Evolutionary conservation across 176 grass and related monocot species (phyloP).

Genomic region (Dactylis glomerata): DNA sequence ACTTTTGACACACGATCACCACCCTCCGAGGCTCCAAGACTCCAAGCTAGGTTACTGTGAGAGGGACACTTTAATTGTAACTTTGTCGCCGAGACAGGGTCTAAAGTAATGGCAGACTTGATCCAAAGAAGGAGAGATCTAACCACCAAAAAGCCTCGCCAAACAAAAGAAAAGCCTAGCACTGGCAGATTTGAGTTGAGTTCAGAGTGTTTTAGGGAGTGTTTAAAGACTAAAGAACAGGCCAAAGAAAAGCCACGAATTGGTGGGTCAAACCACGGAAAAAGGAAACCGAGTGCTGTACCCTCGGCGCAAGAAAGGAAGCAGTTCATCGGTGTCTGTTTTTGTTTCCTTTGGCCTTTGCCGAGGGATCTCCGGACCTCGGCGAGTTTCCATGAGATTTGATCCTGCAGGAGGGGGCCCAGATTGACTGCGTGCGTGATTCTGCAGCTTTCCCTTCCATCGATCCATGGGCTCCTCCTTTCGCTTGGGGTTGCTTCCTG

Average conservation of each 20-base stretch:
- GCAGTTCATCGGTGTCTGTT: conserved; percentile 20
- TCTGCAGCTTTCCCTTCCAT: conserved; percentile 13
- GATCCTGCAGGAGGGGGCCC: neutral
- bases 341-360: conserved; percentile 20
- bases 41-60: too few species aligned
- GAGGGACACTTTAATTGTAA: neutral
- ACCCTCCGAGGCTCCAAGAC: neutral
- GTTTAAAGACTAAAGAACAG: neutral
- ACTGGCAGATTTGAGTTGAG: neutral
- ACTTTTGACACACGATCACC: conserved; percentile 9
- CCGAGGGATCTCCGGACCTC: neutral
- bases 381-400: conserved; percentile 28
- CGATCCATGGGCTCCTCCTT: neutral
- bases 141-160: neutral
- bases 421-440: conserved; percentile 24
- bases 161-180: neutral
- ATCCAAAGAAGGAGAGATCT: neutral
- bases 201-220: neutral
- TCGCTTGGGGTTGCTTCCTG: neutral
- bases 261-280: conserved; percentile 29
- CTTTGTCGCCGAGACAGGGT: neutral
- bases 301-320: conserved; percentile 7
- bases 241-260: neutral
- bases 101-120: conserved; percentile 11
- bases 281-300: neutral